Evolutionary conservation across 805 yeast species (phyloP).

Genomic region (Pichia thaimueangensis): DNA sequence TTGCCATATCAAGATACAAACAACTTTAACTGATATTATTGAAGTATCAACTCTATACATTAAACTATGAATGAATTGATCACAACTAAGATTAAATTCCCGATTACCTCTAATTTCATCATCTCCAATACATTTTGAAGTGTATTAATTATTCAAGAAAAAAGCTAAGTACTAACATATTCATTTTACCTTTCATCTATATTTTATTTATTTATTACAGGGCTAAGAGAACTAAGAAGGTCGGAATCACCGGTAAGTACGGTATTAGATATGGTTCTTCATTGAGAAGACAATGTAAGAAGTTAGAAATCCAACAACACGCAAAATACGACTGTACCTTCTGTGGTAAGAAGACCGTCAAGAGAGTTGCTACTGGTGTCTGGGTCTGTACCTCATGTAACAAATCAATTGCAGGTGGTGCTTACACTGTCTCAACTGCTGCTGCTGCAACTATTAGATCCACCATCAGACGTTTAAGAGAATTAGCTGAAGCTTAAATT

Average conservation of each 20-base stretch:
- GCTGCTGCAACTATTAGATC: conserved; percentile 99
- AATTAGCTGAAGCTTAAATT: conserved; percentile 95
- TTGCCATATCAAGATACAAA: too few relatives aligned
- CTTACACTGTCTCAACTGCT: conserved; percentile 98
- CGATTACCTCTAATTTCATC: too few relatives aligned
- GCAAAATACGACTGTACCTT: conserved; percentile 98
- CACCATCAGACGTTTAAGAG: conserved; percentile 99
- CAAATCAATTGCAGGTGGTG: conserved; percentile 99
- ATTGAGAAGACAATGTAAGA: conserved; percentile 98
- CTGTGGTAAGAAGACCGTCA: conserved; percentile 99
- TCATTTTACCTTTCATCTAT: background rate
- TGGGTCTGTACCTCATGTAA: conserved; percentile 94
- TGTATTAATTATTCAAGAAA: too few relatives aligned
- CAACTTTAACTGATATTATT: too few relatives aligned
- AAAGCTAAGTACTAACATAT: conserved; percentile 6
- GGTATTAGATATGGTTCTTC: conserved; percentile 99
- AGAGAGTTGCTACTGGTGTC: conserved; percentile 98
- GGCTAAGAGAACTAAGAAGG: conserved; percentile 99
- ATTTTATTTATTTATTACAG: conserved; percentile 32
- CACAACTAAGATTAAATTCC: too few relatives aligned
- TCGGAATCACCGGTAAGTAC: conserved; percentile 99
- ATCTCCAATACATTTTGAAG: too few relatives aligned
- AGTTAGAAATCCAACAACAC: conserved; percentile 98
- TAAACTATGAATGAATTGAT: too few relatives aligned
- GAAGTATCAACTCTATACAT: too few relatives aligned